These are phyloP conservation scores for Saraca asoca DNA, from an alignment of 331 rosid species.

Conservation along the genomic window DNA sequence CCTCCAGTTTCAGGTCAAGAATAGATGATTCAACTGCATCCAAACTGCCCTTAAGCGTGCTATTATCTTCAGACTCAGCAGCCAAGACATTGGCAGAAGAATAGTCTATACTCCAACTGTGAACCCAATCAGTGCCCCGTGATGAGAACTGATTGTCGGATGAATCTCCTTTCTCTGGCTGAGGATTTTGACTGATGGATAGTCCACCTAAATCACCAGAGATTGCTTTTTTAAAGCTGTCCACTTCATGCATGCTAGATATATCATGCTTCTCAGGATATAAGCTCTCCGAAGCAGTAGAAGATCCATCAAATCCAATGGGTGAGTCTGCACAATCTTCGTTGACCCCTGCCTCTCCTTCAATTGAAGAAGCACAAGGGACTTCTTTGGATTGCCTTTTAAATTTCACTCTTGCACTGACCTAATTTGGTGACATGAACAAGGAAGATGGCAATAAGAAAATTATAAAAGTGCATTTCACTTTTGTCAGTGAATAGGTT, in stretches of 20 bases:
- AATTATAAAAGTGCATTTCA: background rate
- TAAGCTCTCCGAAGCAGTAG: constrained; percentile 83
- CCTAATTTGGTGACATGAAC: constrained; percentile 49
- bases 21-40: constrained; percentile 80
- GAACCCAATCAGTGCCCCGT: constrained; percentile 69
- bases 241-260: constrained; percentile 68
- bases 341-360: constrained; percentile 57
- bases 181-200: constrained; percentile 64
- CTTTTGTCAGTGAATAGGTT: too few relatives aligned
- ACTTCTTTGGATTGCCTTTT: constrained; percentile 59
- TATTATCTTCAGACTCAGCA: constrained; percentile 67
- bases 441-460: constrained; percentile 23
- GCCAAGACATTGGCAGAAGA: constrained; percentile 60
- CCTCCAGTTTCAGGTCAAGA: constrained; percentile 68
- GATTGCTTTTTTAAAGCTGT: constrained; percentile 69
- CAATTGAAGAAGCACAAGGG: constrained; percentile 52
- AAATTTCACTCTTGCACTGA: constrained; percentile 62
- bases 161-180: constrained; percentile 67
- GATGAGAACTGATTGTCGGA: constrained; percentile 53
- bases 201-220: constrained; percentile 72
- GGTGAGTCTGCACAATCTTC: constrained; percentile 85
- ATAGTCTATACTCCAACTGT: constrained; percentile 72
- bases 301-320: constrained; percentile 84
- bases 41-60: constrained; percentile 63
- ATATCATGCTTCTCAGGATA: constrained; percentile 85